Percentiles rank a stretch among this genome's conserved stretches.
Conservation (phyloP, 306 rosid genomes). For the Cucumis hystrix region DNA sequence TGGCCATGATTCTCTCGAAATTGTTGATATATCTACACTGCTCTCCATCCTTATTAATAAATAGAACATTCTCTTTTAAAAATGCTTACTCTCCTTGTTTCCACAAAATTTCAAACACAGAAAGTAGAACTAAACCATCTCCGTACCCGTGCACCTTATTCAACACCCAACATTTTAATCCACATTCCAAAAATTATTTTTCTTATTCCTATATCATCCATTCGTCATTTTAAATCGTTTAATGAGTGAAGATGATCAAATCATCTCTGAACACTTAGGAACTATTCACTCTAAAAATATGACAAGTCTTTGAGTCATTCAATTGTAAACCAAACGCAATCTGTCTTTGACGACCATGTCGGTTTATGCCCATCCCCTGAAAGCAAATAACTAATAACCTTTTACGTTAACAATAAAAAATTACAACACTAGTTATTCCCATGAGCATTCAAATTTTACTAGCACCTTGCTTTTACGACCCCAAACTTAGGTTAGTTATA, state of each 20-base stretch:
- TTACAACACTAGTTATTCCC: not conserved
- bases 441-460: not conserved
- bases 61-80: not conserved
- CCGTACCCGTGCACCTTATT: not conserved
- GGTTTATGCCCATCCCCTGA: not conserved
- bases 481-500: not conserved
- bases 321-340: not conserved
- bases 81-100: not conserved
- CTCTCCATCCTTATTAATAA: not conserved
- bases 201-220: not conserved
- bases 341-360: not conserved
- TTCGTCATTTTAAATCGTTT: too few relatives aligned
- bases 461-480: not conserved
- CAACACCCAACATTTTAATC: not conserved
- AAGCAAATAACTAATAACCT: not conserved
- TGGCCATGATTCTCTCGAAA: not conserved
- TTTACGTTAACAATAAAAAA: not conserved
- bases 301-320: not conserved
- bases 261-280: too few relatives aligned
- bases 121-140: not conserved
- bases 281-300: too few relatives aligned
- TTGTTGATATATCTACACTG: not conserved
- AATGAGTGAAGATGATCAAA: too few relatives aligned
- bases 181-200: not conserved
- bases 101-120: not conserved